These are phyloP conservation scores for Leishmania braziliensis DNA, from an alignment of 208 protist species.

Conservation along the genomic window DNA sequence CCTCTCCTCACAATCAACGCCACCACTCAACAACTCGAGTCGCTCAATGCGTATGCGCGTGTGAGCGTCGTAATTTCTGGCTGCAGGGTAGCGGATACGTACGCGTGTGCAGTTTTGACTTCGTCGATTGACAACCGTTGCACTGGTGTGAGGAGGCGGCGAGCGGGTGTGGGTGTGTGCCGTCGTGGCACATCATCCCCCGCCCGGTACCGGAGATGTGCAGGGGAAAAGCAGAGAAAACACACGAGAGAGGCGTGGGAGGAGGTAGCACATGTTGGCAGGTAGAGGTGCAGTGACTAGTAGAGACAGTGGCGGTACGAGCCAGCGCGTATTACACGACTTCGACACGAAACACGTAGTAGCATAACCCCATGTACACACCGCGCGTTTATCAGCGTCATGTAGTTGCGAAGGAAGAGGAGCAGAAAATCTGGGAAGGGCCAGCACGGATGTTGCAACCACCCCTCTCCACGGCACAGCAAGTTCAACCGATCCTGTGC, in stretches of 20 bases:
- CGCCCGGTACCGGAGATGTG: not conserved
- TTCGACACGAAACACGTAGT: not conserved
- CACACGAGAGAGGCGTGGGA: slow-evolving; percentile 2
- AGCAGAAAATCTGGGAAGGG: not conserved
- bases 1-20: not conserved
- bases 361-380: too few species aligned
- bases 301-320: not conserved
- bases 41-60: not conserved
- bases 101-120: not conserved
- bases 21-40: not conserved
- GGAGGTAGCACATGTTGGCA: not conserved
- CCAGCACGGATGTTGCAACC: not conserved
- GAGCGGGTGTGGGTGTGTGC: not conserved
- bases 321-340: not conserved
- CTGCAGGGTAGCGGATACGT: not conserved
- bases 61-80: not conserved
- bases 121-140: not conserved
- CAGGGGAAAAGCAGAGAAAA: not conserved
- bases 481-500: not conserved
- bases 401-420: not conserved
- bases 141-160: not conserved
- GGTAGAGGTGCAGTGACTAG: not conserved
- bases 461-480: not conserved
- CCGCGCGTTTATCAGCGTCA: too few species aligned
- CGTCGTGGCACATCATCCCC: not conserved